phyloP scores from a whole-genome alignment of 2,329 filamentous ascomycete species.

The Penicillium sp. region DNA sequence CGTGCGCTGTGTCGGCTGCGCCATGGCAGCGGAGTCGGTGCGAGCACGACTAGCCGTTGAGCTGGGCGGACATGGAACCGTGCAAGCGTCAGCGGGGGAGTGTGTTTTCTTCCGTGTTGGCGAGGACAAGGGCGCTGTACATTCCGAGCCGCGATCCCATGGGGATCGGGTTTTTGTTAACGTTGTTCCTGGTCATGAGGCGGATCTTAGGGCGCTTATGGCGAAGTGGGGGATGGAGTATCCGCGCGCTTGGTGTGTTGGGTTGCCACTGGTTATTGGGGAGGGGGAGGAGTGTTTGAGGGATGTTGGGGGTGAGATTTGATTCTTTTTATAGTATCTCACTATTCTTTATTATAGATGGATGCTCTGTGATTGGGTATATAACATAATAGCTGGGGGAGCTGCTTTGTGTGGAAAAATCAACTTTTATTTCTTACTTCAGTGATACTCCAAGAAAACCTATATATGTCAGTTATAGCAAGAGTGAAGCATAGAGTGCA shows the following conservation, averaged over 20 bases:
- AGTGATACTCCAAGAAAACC: neutral
- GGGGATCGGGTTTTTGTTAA: constrained; percentile 40
- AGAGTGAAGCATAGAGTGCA: neutral
- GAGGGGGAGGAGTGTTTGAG: constrained; percentile 12
- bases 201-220: constrained; percentile 33
- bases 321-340: neutral
- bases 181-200: constrained; percentile 36
- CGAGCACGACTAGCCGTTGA: neutral
- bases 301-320: constrained; percentile 15
- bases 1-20: constrained; percentile 48
- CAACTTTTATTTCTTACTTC: neutral
- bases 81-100: constrained; percentile 30
- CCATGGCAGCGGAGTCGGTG: constrained; percentile 39
- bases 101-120: constrained; percentile 49
- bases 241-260: constrained; percentile 27
- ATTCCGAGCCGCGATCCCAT: constrained; percentile 31
- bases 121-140: constrained; percentile 34
- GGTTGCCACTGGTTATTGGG: constrained; percentile 15
- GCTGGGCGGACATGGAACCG: neutral
- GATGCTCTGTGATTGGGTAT: too few species aligned
- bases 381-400: neutral
- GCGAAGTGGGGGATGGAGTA: constrained; percentile 35
- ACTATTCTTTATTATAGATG: neutral
- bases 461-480: neutral
- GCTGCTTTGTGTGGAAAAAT: neutral